Evolutionary conservation across 768 basidiomycete genomes (phyloP).

Genomic region (Kwoniella europaea): DNA sequence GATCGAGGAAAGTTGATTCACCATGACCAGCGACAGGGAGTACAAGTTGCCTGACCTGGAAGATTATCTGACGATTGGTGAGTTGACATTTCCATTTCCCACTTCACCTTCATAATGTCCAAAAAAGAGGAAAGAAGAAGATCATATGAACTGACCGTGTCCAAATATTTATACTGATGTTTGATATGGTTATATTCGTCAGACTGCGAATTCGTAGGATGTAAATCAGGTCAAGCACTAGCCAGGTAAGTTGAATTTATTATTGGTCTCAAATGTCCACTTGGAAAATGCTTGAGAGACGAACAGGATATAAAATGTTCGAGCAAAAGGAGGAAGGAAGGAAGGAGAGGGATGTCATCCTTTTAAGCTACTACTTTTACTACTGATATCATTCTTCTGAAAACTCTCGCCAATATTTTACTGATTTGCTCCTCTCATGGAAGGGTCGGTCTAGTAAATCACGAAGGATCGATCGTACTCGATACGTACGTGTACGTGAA

Average conservation of each 20-base stretch:
- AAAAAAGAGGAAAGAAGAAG: too few species aligned
- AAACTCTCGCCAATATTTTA: background rate
- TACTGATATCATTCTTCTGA: too few species aligned
- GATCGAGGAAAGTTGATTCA: background rate
- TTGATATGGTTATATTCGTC: background rate
- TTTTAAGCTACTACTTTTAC: too few species aligned
- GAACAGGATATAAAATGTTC: too few species aligned
- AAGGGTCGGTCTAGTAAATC: constrained; percentile 81
- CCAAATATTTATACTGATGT: too few species aligned
- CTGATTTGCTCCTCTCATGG: background rate
- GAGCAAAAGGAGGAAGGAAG: too few species aligned
- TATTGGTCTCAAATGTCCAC: background rate
- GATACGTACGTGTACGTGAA: constrained; percentile 80
- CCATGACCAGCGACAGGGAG: too few species aligned
- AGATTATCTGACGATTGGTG: constrained; percentile 43
- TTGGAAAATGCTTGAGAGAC: too few species aligned
- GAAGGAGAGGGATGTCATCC: too few species aligned
- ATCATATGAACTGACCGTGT: too few species aligned
- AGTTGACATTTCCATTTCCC: background rate
- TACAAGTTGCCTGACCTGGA: constrained; percentile 1
- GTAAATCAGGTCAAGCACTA: constrained; percentile 25
- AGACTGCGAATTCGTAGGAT: constrained; percentile 49
- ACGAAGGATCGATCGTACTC: constrained; percentile 71
- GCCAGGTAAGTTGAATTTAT: background rate
- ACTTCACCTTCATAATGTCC: too few species aligned